Base-by-base conservation (phyloP, 2,329 filamentous ascomycete genomes). In the Aspergillus sp. region DNA sequence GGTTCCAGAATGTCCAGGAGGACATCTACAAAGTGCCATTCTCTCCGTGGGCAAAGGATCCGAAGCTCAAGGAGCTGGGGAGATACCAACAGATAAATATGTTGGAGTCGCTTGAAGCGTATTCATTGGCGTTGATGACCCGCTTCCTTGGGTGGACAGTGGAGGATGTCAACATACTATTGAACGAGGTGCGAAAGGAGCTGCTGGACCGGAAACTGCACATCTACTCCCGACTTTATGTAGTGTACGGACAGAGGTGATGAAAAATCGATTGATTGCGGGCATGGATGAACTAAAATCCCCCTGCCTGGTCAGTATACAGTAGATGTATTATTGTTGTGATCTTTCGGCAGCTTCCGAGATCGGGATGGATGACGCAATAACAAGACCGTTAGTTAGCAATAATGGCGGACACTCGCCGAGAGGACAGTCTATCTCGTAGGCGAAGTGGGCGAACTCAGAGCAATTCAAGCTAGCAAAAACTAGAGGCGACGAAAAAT, bases 1-100 rank as follows among this genome's bases (percentile, higher is more conserved):
- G 84, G 0, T 86, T 86, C 60, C 71, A 75, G 44, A 77, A 84
- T 53, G 78, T 86, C 0, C 69, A 70, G 0, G 78, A 83, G 64
- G 69, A 75, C 2, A 64, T 80, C 5, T 80, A 75, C 63, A 81
- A 81, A 63, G 69, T 83, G 9, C 81, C 82, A 0, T 74, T 80
- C 6, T 80, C 78, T 15, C 67, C 70, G 0, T 84, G 81, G 82
- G 73, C 80, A 0, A 75, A 70, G 48, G 77, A 83, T 49, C 68
- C 73, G 18, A 76, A 68, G 13, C 71, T 81, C 42, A 80, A 77
- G 58, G 72, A 78, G 51, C 74, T 81, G 30, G 71, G 71, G 6
- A 60, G 41, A 15, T 45, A 69, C 47, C 67, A 71, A 17, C 65
- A 69, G 30, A 67, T 63, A 5, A 68, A 71, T 22, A 64, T 71